Evolutionary conservation across 2,329 filamentous ascomycete species (phyloP), one percentile per base, ranked within the genome.

Genomic region (Tolypocladium tropicale): DNA sequence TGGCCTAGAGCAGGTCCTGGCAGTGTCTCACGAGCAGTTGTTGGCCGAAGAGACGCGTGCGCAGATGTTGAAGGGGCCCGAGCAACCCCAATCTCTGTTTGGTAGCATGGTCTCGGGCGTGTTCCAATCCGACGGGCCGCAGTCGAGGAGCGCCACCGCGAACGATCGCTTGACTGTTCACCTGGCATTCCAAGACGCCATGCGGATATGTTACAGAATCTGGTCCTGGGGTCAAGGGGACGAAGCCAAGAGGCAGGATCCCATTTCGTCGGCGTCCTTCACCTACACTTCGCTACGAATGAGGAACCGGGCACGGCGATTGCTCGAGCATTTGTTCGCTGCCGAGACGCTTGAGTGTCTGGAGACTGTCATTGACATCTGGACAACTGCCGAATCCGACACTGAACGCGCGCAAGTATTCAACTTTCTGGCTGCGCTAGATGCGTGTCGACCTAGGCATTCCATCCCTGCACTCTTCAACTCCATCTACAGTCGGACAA

Each of bases 391-490:
- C 0, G 73, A 73, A 33, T 72, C 72, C 4, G 74, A 78, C 9
- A 70, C 70, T 11, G 72, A 78, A 21, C 79, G 81, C 56, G 75
- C 78, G 2, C 83, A 89, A 53, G 85, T 96, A 14, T 88, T 97
- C 68, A 90, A 89, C 63, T 78, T 99, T 34, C 79, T 99, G 23
- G 90, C 96, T 60, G 92, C 94, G 4, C 79, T 99, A 41, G 93
- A 96, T 65, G 91, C 90, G 2, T 95, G 91, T 4, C 83, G 91
- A 54, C 94, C 94, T 1, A 91, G 92, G 67, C 89, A 95, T 68
- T 91, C 91, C 0, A 89, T 97, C 50, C 93, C 94, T 0, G 91
- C 93, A 0, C 85, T 97, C 5, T 96, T 99, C 74, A 95, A 97
- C 72, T 89, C 93, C 3, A 89, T 99, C 16, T 97, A 96, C 68